These are phyloP conservation scores for Rhodocollybia butyracea DNA, from an alignment of 768 basidiomycete genomes.

Conservation along the genomic window DNA sequence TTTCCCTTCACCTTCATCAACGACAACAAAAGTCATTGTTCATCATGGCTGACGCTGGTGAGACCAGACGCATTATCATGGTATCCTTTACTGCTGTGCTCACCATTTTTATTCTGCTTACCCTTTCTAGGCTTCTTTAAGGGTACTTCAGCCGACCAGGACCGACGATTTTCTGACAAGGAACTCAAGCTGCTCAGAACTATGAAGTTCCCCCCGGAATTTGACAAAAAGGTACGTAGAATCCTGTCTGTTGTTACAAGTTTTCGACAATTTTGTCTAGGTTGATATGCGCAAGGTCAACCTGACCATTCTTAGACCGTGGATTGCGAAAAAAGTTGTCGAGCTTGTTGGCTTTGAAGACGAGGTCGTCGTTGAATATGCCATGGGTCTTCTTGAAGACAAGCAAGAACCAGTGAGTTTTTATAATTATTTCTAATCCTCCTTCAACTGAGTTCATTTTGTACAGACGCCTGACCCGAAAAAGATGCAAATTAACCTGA, in stretches of 20 bases:
- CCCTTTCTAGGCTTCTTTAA: conserved; percentile 72
- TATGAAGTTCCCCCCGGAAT: conserved; percentile 89
- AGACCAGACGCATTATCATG: conserved; percentile 22
- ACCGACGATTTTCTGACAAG: conserved; percentile 93
- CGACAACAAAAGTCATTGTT: background rate
- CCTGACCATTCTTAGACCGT: conserved; percentile 84
- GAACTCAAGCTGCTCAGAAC: conserved; percentile 84
- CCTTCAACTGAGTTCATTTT: conserved; percentile 2
- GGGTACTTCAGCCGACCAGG: conserved; percentile 87
- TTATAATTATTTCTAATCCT: background rate
- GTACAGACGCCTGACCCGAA: conserved; percentile 87
- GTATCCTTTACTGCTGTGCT: conserved; percentile 20
- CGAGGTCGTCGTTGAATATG: conserved; percentile 95
- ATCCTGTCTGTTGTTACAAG: background rate
- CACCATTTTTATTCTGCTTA: conserved; percentile 20
- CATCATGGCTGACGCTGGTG: conserved; percentile 60
- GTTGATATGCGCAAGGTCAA: conserved; percentile 98
- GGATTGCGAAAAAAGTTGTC: conserved; percentile 92
- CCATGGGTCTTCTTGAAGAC: conserved; percentile 92
- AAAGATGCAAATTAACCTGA: conserved; percentile 93
- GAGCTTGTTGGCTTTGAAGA: conserved; percentile 94
- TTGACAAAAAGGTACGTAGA: conserved; percentile 72
- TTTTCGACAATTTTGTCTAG: conserved; percentile 28
- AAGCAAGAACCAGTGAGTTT: conserved; percentile 69
- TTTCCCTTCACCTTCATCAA: background rate